Percentiles rank a stretch among this genome's conserved stretches.
Conservation (phyloP, 2,329 filamentous ascomycete species). For the Sporothrix pseudoabietina region DNA sequence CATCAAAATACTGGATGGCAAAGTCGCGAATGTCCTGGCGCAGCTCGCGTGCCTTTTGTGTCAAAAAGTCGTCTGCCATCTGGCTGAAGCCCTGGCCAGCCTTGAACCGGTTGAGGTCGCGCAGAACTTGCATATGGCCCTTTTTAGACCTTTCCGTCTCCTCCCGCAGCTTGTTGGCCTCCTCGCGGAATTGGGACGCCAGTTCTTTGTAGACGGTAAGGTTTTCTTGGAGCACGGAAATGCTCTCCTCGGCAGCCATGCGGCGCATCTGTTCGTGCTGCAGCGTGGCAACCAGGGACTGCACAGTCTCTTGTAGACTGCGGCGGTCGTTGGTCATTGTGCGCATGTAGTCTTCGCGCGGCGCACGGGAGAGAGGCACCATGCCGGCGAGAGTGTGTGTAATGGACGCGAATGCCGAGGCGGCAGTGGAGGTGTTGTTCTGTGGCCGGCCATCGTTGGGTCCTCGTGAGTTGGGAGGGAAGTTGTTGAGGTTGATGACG, state of each 20-base stretch:
- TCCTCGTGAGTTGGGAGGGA: constrained; percentile 7
- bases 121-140: constrained; percentile 28
- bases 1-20: constrained; percentile 28
- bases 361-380: constrained; percentile 6
- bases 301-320: constrained; percentile 20
- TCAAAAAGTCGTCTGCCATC: constrained; percentile 28
- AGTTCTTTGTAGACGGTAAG: not conserved
- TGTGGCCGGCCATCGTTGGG: not conserved
- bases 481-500: constrained; percentile 4
- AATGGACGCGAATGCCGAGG: constrained; percentile 4
- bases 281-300: not conserved
- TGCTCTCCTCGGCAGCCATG: constrained; percentile 15
- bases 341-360: constrained; percentile 16
- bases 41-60: constrained; percentile 23
- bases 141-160: constrained; percentile 26
- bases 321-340: constrained; percentile 18
- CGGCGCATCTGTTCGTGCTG: constrained; percentile 24
- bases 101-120: constrained; percentile 31
- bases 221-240: not conserved
- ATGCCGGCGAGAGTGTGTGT: not conserved
- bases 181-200: constrained; percentile 15
- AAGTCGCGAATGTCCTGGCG: constrained; percentile 32
- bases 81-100: constrained; percentile 27
- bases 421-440: not conserved
- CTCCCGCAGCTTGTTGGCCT: constrained; percentile 18